A percentile compares a stretch with the other conserved stretches of the same genome.
phyloP scores from a whole-genome alignment of 192 early-diverging fungal species.

The Coemansia sp. region DNA sequence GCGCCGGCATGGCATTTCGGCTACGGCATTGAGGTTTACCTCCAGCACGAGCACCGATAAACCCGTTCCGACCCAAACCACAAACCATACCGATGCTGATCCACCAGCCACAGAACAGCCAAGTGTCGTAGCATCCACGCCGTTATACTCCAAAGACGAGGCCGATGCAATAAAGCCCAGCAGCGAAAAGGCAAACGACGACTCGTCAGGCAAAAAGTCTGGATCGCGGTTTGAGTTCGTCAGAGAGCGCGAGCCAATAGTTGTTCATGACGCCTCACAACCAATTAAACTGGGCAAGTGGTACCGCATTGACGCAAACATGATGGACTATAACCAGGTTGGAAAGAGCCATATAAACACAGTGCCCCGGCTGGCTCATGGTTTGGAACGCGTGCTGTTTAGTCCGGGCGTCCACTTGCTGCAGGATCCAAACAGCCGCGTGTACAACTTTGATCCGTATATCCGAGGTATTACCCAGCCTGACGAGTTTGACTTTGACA shows the following conservation, averaged over 20 bases:
- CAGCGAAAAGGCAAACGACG: not conserved
- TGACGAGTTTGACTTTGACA: conserved; percentile 77
- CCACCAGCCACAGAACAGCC: conserved; percentile 2
- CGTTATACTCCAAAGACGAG: conserved; percentile 41
- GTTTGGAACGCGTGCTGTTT: conserved; percentile 50
- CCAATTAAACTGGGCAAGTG: conserved; percentile 44
- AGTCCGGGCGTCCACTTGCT: conserved; percentile 82
- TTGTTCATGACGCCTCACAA: conserved; percentile 30
- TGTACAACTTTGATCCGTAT: conserved; percentile 80
- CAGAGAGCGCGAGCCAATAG: conserved; percentile 41
- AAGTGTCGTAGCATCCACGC: conserved; percentile 23
- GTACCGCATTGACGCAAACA: conserved; percentile 35
- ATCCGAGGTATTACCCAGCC: conserved; percentile 78
- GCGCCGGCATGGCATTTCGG: not conserved
- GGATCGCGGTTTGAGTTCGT: conserved; percentile 30
- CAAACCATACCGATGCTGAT: not conserved
- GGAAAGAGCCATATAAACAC: conserved; percentile 37
- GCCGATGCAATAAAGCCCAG: conserved; percentile 14
- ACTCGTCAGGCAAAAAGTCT: not conserved
- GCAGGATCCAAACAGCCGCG: conserved; percentile 70
- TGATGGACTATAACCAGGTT: conserved; percentile 11
- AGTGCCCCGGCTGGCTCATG: conserved; percentile 50
- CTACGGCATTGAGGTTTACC: not conserved
- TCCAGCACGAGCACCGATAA: not conserved
- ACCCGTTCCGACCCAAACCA: not conserved